Conservation (phyloP, 2,329 filamentous ascomycete genomes). For the Penicillium palitans region DNA sequence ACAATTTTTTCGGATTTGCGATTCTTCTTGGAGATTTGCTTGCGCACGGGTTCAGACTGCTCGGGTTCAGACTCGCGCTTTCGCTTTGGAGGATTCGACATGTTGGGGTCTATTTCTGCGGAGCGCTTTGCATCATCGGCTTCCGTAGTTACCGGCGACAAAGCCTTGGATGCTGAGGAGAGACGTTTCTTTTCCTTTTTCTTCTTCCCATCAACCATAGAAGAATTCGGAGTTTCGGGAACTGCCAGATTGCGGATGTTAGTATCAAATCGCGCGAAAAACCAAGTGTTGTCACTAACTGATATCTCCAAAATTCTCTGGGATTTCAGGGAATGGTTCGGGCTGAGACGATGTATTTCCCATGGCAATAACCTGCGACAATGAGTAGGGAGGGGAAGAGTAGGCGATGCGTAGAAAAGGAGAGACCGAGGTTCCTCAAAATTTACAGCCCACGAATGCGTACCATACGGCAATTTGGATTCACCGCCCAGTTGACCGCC, state of each 20-base stretch:
- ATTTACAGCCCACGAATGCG: neutral
- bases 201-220: neutral
- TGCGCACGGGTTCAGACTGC: slow-evolving; percentile 13
- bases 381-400: neutral
- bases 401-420: neutral
- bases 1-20: neutral
- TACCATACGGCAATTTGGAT: neutral
- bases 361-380: neutral
- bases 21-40: slow-evolving; percentile 10
- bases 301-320: neutral
- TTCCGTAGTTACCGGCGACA: neutral
- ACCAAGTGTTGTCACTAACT: neutral
- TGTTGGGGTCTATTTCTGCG: slow-evolving; percentile 4
- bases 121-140: neutral
- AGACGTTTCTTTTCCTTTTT: slow-evolving; percentile 12
- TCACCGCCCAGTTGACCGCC: slow-evolving; percentile 3
- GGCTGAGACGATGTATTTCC: slow-evolving; percentile 7
- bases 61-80: slow-evolving; percentile 26
- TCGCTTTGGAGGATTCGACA: slow-evolving; percentile 28
- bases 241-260: slow-evolving; percentile 4
- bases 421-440: slow-evolving; percentile 4
- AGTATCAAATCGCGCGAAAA: neutral
- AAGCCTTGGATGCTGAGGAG: neutral
- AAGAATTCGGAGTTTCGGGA: slow-evolving; percentile 4
- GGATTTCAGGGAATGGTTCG: neutral